Evolutionary conservation across 306 rosid species (phyloP), one percentile per base, ranked within the genome.

Genomic region (Oxytropis ochrocephala): DNA sequence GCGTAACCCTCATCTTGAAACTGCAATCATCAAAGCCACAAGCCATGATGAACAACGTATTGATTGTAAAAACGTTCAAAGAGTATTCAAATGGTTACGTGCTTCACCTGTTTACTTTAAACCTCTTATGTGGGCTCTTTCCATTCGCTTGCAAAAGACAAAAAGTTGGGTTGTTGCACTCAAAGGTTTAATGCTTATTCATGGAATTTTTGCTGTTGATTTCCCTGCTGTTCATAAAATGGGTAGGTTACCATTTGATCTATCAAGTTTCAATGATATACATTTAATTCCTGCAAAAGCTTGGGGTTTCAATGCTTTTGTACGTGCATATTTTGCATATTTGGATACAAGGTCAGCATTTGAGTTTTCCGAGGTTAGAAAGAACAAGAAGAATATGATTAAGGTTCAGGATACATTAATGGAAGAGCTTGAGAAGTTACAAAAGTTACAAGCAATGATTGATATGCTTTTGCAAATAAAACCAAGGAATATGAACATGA

Each of bases 121-220:
- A 39, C 96, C 96, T 18, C 60, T 94, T 0, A 3, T 86, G 0
- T 83, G 84, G 83, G 69, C 84, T 1, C 67, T 90, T 3, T 68
- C 96, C 0, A 35, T 48, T 1, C 78, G 97, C 0, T 84, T 94
- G 89, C 82, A 79, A 0, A 90, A 87, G 61, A 94, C 98, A 3
- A 71, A 64, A 1, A 72, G 78, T 8, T 94, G 98, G 98, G 77
- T 76, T 0, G 96, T 94, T 4, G 96, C 96, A 0, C 80, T 94
- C 1, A 94, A 94, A 56, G 98, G 98, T 2, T 69, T 94, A 43
- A 94, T 94, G 88, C 94, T 94, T 39, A 84, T 94, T 35, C 98
- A 94, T 52, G 96, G 92, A 16, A 48, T 94, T 57, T 82, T 84
- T 71, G 89, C 87, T 8, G 81, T 75, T 39, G 79, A 86, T 8